Evolutionary conservation across 2,329 filamentous ascomycete species (phyloP), one percentile per base, ranked within the genome.

Genomic region (Fusarium penzigii): DNA sequence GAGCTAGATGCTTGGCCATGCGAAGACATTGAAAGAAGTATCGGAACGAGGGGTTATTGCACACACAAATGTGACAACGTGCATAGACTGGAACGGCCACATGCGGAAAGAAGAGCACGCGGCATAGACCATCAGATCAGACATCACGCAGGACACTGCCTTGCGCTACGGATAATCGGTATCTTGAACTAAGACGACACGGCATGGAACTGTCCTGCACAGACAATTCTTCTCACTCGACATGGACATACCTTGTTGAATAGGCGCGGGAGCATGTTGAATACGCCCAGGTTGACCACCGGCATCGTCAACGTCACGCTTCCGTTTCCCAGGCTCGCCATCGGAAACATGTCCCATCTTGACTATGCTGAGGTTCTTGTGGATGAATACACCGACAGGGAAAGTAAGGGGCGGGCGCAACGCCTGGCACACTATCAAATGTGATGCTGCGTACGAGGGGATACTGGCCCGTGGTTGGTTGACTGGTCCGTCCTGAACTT

Each of bases 261-360:
- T 51, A 52, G 57, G 56, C 52, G 60, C 71, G 53, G 70, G 73
- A 55, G 71, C 71, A 64, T 72, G 75, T 64, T 76, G 76, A 56
- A 73, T 73, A 53, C 57, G 71, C 44, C 62, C 58, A 56, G 65
- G 62, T 59, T 73, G 74, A 52, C 61, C 66, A 61, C 71, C 72
- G 57, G 63, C 70, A 63, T 79, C 77, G 61, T 79, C 75, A 51
- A 69, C 62, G 56, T 77, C 75, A 59, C 76, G 75, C 65, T 79
- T 80, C 58, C 77, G 75, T 69, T 80, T 79, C 65, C 73, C 71
- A 57, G 70, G 65, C 49, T 78, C 73, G 48, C 66, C 57, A 32
- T 75, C 74, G 56, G 69, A 65, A 63, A 66, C 70, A 65, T 76
- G 74, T 60, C 75, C 72, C 75, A 78, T 78, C 49, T 52, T 59